Conservation (phyloP, 176 grass and related monocot genomes). For the Otatea glauca region DNA sequence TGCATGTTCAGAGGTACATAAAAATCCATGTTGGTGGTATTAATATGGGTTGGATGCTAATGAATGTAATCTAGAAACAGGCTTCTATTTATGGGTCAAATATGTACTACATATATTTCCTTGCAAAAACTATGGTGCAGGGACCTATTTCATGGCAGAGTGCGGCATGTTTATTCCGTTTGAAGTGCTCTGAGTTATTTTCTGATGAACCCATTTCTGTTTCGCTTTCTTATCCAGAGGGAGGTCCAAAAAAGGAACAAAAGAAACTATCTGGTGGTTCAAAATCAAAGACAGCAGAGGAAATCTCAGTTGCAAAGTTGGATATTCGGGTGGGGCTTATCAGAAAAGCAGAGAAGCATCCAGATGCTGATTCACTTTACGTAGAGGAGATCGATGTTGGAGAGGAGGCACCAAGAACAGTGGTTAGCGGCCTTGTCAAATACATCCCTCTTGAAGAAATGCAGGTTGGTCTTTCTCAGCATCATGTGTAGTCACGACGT, state of each 20-base stretch:
- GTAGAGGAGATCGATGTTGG: constrained; percentile 97
- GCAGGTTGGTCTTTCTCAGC: constrained; percentile 56
- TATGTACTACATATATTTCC: constrained; percentile 3
- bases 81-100: background rate
- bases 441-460: constrained; percentile 91
- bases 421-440: constrained; percentile 95
- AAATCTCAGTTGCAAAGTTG: constrained; percentile 68
- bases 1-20: background rate
- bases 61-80: background rate
- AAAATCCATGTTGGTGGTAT: constrained; percentile 1
- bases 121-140: background rate
- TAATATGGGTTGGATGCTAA: background rate
- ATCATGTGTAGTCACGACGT: constrained; percentile 3
- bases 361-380: constrained; percentile 94
- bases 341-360: constrained; percentile 86
- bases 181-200: constrained; percentile 6
- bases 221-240: constrained; percentile 42
- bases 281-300: constrained; percentile 76
- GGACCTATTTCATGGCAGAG: background rate
- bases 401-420: constrained; percentile 81
- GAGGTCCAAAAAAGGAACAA: constrained; percentile 69
- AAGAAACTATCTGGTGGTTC: constrained; percentile 60
- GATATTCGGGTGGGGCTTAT: constrained; percentile 91
- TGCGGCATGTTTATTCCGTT: background rate
- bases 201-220: background rate